Evolutionary conservation across 2,329 filamentous ascomycete genomes (phyloP).

Genomic region (Neonectria sp.): DNA sequence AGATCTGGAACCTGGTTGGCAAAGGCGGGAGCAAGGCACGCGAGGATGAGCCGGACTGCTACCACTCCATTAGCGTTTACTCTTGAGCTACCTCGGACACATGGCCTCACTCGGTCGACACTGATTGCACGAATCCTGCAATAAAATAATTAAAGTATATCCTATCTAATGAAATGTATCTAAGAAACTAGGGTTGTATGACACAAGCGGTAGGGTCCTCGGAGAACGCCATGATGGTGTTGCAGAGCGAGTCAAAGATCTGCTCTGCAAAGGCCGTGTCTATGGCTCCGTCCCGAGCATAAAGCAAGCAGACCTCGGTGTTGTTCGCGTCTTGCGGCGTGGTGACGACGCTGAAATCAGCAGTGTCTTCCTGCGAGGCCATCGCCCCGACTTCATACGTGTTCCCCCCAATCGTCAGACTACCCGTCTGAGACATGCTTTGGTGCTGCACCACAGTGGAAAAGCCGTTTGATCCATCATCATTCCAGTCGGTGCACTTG

Average conservation of each 20-base stretch:
- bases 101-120: too few species aligned
- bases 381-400: slow-evolving; percentile 39
- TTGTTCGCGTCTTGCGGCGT: slow-evolving; percentile 31
- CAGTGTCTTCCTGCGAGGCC: slow-evolving; percentile 37
- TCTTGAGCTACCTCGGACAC: too few species aligned
- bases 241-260: slow-evolving; percentile 33
- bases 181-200: slow-evolving; percentile 9
- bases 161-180: slow-evolving; percentile 7
- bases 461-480: slow-evolving; percentile 35
- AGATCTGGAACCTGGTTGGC: too few species aligned
- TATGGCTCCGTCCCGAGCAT: slow-evolving; percentile 23
- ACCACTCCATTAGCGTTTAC: too few species aligned
- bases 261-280: slow-evolving; percentile 14
- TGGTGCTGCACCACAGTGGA: slow-evolving; percentile 46
- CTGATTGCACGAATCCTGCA: not conserved
- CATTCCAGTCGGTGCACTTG: slow-evolving; percentile 43
- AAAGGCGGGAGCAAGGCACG: too few species aligned
- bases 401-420: slow-evolving; percentile 33
- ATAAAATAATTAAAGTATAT: not conserved
- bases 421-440: slow-evolving; percentile 37
- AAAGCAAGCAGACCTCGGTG: slow-evolving; percentile 41
- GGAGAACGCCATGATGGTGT: slow-evolving; percentile 27
- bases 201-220: slow-evolving; percentile 6
- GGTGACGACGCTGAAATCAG: slow-evolving; percentile 44
- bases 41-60: too few species aligned